phyloP scores from a whole-genome alignment of 169 alveolate species.

The Plasmodium gallinaceum region DNA sequence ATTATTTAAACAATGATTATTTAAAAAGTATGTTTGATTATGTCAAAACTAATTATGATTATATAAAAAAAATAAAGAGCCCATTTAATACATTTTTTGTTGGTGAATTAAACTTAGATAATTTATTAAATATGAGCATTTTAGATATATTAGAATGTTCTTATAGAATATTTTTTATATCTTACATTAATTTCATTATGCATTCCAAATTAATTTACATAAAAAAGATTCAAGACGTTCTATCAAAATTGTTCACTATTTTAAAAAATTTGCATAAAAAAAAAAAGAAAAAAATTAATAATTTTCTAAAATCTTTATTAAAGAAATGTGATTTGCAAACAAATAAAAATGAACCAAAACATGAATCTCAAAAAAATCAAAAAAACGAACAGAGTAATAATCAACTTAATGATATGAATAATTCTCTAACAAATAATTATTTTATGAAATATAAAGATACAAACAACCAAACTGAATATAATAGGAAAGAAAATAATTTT shows the following conservation, averaged over 20 bases:
- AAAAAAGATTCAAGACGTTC: conserved; percentile 37
- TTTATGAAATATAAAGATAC: too few species aligned
- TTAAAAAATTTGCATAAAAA: conserved; percentile 52
- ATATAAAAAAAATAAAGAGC: conserved; percentile 54
- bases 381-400: too few species aligned
- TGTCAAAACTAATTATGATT: conserved; percentile 44
- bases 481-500: too few species aligned
- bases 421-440: too few species aligned
- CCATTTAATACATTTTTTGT: conserved; percentile 73
- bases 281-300: conserved; percentile 9
- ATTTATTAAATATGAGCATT: conserved; percentile 46
- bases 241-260: conserved; percentile 31
- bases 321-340: not conserved
- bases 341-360: too few species aligned
- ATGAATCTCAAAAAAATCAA: too few species aligned
- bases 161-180: conserved; percentile 55
- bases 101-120: conserved; percentile 57
- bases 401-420: too few species aligned
- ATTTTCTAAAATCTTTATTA: not conserved
- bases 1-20: conserved; percentile 32
- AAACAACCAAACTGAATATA: too few species aligned
- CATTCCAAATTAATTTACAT: conserved; percentile 50
- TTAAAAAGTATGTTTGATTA: conserved; percentile 52
- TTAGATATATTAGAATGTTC: conserved; percentile 57
- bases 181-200: conserved; percentile 41